Percentiles rank a stretch among this genome's conserved stretches.
phyloP scores from a whole-genome alignment of 176 grass and related monocot species.

The Phyllostachys edulis region DNA sequence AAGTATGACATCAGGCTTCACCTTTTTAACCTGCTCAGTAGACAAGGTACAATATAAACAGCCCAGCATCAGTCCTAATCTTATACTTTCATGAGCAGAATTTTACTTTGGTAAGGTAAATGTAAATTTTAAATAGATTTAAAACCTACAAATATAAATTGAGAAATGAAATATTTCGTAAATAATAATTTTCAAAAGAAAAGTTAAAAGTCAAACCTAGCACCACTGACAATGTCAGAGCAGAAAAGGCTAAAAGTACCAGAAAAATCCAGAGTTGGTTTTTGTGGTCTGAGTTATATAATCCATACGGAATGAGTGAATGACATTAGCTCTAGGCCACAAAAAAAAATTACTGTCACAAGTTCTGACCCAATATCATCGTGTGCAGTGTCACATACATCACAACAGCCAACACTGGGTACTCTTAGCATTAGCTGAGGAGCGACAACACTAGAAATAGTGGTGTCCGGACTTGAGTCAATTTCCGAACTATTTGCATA shows the following conservation, averaged over 20 bases:
- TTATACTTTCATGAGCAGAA: slow-evolving; percentile 27
- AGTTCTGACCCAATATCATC: background rate
- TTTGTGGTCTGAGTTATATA: slow-evolving; percentile 12
- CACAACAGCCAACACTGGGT: background rate
- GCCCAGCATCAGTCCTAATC: background rate
- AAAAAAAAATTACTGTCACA: background rate
- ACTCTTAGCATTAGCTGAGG: slow-evolving; percentile 7
- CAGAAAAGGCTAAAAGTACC: background rate
- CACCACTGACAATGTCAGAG: background rate
- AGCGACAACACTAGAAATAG: background rate
- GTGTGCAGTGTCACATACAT: background rate
- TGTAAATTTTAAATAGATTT: slow-evolving; percentile 17
- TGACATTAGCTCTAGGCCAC: slow-evolving; percentile 18
- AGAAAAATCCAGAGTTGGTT: background rate
- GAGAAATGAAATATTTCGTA: slow-evolving; percentile 21
- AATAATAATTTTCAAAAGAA: background rate
- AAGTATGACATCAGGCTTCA: slow-evolving; percentile 96
- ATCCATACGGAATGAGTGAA: slow-evolving; percentile 6
- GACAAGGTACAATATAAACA: slow-evolving; percentile 16
- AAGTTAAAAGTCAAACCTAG: background rate
- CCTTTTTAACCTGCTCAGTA: slow-evolving; percentile 82
- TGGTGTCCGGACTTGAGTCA: background rate
- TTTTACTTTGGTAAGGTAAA: slow-evolving; percentile 19
- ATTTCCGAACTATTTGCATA: background rate
- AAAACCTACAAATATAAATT: background rate